Conservation (phyloP, 768 basidiomycete genomes). For the Phlegmacium glaucopus region DNA sequence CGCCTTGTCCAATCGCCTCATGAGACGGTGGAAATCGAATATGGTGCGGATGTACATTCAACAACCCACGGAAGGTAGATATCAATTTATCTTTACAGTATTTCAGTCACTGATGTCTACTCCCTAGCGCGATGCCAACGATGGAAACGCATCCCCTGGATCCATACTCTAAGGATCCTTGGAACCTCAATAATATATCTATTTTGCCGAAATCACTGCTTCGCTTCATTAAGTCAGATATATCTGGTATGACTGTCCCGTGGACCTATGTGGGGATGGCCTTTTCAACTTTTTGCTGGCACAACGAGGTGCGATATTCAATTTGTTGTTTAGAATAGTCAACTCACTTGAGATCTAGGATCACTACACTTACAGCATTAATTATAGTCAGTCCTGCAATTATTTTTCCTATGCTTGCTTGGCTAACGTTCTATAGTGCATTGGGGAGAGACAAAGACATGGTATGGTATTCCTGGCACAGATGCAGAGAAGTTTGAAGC, state of each 20-base stretch:
- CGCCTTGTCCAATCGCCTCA: conserved; percentile 83
- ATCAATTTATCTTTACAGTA: neutral
- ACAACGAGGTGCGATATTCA: conserved; percentile 74
- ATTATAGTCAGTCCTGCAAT: conserved; percentile 65
- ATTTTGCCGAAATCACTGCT: conserved; percentile 90
- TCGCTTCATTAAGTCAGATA: conserved; percentile 97
- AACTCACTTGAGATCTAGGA: conserved; percentile 49
- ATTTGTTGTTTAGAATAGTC: neutral
- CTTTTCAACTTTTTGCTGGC: conserved; percentile 99
- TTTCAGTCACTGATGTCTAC: conserved; percentile 5
- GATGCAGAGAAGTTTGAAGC: conserved; percentile 96
- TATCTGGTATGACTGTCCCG: conserved; percentile 98
- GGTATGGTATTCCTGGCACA: conserved; percentile 97
- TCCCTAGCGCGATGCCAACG: conserved; percentile 87
- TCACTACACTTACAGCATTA: conserved; percentile 96
- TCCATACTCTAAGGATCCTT: conserved; percentile 84
- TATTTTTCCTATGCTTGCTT: neutral
- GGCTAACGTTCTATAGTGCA: conserved; percentile 60
- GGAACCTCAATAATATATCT: conserved; percentile 98
- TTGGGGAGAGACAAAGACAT: conserved; percentile 99
- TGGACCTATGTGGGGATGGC: conserved; percentile 99
- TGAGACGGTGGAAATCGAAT: conserved; percentile 97
- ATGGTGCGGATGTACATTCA: conserved; percentile 98
- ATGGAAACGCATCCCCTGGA: conserved; percentile 91
- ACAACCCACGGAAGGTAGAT: conserved; percentile 93